Base-by-base conservation (phyloP, 768 basidiomycete genomes). In the Leccinum arenicola region DNA sequence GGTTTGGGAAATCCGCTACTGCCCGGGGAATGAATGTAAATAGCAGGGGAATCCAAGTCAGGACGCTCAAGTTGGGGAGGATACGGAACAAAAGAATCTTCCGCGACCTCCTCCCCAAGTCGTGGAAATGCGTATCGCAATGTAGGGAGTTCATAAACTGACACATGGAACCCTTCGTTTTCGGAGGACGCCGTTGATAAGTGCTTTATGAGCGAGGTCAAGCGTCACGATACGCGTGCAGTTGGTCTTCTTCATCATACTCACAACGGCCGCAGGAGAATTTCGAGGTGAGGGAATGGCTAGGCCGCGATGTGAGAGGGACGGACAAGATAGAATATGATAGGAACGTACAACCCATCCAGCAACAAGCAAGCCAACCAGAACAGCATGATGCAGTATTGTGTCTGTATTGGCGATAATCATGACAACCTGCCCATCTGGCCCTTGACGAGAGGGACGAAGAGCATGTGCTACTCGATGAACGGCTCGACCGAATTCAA, bases 1-100 rank as follows among this genome's bases (percentile, higher is more conserved):
- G 79, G 74, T 63, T 81, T 82, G 3, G 81, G 81, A 33, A 80
- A 70, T 17, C 79, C 81, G 4, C 78, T 80, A 4, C 80, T 81
- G 12, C 81, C 81, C 5, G 78, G 80, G 1, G 80, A 79, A 59
- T 82, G 81, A 56, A 82, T 59, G 17, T 82, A 78, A 12, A 80
- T 55, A 1, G 76, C 76, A 15, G 78, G 74, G 2, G 73, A 64
- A 56, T 79, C 75, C 21, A 68, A 54, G 9, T 70, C 67, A 3
- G 68, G 64, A 9, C 60, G 65, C 35, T 19, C 54, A 19, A 29
- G 1, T 6, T 54, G 1, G 5, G 56, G 49, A 31, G 64, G 67
- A 50, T 70, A 73, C 1, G 59, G 61, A 12, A 19, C 7, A 40
- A 70, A 71, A 0, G 45, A 8, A 51, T 71, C 66, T 0, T 60